Evolutionary conservation across 2,329 filamentous ascomycete genomes (phyloP).

Genomic region (Penicillium sp.): DNA sequence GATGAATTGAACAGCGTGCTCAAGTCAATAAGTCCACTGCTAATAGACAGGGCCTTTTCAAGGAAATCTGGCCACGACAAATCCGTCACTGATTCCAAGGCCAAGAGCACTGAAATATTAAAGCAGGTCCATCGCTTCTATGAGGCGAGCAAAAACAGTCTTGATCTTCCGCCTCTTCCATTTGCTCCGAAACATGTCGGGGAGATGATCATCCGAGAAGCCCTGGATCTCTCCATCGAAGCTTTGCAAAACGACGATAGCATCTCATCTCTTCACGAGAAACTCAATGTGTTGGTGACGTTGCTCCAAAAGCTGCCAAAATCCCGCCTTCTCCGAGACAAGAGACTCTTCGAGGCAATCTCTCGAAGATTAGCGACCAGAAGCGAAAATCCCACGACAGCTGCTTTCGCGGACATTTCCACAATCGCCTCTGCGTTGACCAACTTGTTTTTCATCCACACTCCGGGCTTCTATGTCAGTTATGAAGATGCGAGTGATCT

Average conservation of each 20-base stretch:
- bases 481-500: conserved; percentile 61
- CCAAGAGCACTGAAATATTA: conserved; percentile 52
- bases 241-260: conserved; percentile 32
- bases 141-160: conserved; percentile 69
- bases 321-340: conserved; percentile 39
- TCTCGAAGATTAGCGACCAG: conserved; percentile 28
- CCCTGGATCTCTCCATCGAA: conserved; percentile 44
- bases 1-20: conserved; percentile 35
- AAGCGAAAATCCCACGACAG: conserved; percentile 30
- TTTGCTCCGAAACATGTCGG: conserved; percentile 61
- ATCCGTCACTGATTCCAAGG: conserved; percentile 18
- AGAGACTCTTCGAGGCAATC: conserved; percentile 41
- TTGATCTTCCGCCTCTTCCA: conserved; percentile 65
- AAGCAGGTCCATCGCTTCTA: conserved; percentile 70
- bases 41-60: conserved; percentile 56
- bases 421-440: conserved; percentile 55
- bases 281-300: conserved; percentile 63
- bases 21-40: conserved; percentile 33
- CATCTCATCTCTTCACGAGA: conserved; percentile 57
- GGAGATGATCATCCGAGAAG: conserved; percentile 67
- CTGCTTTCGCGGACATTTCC: conserved; percentile 41
- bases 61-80: conserved; percentile 49
- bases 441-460: conserved; percentile 42
- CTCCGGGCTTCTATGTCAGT: conserved; percentile 40
- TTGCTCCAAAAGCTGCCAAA: conserved; percentile 46